These are phyloP conservation scores for Avena eriantha DNA, from an alignment of 176 grass and related monocot species.

Conservation along the genomic window DNA sequence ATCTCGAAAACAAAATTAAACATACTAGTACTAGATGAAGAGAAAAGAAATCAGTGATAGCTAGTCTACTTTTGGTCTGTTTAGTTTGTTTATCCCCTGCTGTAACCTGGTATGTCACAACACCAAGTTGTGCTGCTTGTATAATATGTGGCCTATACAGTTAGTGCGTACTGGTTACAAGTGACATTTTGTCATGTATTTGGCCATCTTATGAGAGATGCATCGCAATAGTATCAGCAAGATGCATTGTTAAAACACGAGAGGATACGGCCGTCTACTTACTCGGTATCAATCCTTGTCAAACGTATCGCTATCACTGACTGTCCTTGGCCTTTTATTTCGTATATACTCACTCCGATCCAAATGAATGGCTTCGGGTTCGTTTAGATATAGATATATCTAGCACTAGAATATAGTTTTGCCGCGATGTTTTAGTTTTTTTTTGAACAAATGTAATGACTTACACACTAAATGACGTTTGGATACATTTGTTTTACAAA, in stretches of 20 bases:
- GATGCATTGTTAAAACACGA: background rate
- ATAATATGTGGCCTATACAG: constrained; percentile 32
- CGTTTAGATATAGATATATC: no score
- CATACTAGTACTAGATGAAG: constrained; percentile 29
- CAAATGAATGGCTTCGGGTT: no score
- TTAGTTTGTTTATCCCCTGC: background rate
- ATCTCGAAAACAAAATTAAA: constrained; percentile 17
- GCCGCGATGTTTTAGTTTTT: no score
- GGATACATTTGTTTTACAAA: no score
- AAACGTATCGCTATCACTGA: background rate
- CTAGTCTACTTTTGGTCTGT: background rate
- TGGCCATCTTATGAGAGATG: background rate
- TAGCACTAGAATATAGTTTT: no score
- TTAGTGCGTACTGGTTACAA: constrained; percentile 30
- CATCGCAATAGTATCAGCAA: background rate
- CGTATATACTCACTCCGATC: no score
- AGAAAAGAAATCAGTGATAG: background rate
- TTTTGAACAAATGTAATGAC: no score
- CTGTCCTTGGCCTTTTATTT: background rate
- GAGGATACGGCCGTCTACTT: constrained; percentile 2
- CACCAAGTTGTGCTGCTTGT: constrained; percentile 38
- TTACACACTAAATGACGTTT: no score
- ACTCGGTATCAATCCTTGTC: background rate
- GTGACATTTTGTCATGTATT: constrained; percentile 16
- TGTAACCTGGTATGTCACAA: constrained; percentile 36